Evolutionary conservation across 148 eudicot species (phyloP), one percentile per base, ranked within the genome.

Genomic region (Rhododendron molle): DNA sequence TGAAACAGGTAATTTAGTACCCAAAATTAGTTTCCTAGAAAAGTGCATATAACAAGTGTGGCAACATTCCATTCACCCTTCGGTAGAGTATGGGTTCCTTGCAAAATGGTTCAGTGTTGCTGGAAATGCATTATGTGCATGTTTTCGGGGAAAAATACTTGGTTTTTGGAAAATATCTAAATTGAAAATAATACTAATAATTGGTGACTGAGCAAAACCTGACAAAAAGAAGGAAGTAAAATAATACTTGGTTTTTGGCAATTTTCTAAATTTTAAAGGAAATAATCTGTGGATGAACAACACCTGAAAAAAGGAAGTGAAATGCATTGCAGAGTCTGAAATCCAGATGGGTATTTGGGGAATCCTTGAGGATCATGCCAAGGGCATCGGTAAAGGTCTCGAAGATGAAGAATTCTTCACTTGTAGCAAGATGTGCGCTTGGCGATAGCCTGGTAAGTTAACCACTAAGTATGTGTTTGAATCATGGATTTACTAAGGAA

Each of bases 391-490:
- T 89, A 4, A 95, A 88, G 86, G 92, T 82, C 60, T 87, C 81
- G 8, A 95, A 90, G 90, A 84, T 84, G 34, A 94, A 89, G 89
- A 93, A 87, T 82, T 89, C 96, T 52, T 49, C 94, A 34, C 88
- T 85, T 46, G 85, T 93, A 77, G 95, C 95, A 44, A 93, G 85
- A 87, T 90, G 97, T 73, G 98, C 92, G 85, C 81, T 97, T 83
- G 99, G 99, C 76, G 99, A 97, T 89, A 97, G 98, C 88, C 87
- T 97, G 96, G 99, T 97, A 87, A 93, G 98, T 89, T 46, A 0
- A 34, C 9, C 34, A 7, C 30, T 1, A 26, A 60, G 76, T 9
- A 71, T 32, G 76, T 32, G 34, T 69, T 69, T 69, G 74, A 69
- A 69, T 69, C 74, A 0, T 69, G 36, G 36, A 69, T 65, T 65